Percentiles rank a stretch among this genome's conserved stretches.
These are phyloP conservation scores for Rehmannia glutinosa DNA, from an alignment of 257 asterid genomes.

Conservation along the genomic window DNA sequence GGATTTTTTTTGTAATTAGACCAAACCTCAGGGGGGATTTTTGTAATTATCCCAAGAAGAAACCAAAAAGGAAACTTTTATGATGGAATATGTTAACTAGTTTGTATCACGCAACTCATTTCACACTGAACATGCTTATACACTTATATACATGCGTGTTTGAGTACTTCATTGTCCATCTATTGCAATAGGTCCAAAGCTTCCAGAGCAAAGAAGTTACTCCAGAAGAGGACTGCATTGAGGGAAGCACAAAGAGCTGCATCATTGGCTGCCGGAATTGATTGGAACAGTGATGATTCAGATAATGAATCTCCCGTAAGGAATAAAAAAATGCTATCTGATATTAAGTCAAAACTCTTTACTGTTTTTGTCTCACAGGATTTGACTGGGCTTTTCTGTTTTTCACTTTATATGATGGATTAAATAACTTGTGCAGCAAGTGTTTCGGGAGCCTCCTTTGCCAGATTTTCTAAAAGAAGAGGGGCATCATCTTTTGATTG, in stretches of 20 bases:
- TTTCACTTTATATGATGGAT: conserved; percentile 16
- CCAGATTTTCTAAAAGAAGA: conserved; percentile 70
- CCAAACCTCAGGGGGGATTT: no score
- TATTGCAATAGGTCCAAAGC: conserved; percentile 54
- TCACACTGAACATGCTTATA: neutral
- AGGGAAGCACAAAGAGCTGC: conserved; percentile 70
- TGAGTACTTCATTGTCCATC: neutral
- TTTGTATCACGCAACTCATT: neutral
- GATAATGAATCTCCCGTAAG: conserved; percentile 72
- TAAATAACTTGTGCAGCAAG: conserved; percentile 34
- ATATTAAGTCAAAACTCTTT: conserved; percentile 5
- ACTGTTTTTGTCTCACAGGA: neutral
- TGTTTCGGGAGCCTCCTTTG: conserved; percentile 56
- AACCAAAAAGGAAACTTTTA: no score
- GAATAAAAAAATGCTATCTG: conserved; percentile 3
- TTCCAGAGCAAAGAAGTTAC: conserved; percentile 64
- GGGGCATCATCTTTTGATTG: conserved; percentile 51
- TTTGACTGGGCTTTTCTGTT: conserved; percentile 5
- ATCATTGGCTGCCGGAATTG: conserved; percentile 77
- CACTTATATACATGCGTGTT: neutral
- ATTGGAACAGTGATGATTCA: conserved; percentile 79
- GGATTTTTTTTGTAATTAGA: no score
- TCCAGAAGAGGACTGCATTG: conserved; percentile 47
- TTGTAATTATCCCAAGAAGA: no score
- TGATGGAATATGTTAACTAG: neutral